Evolutionary conservation across 331 rosid species (phyloP), one percentile per base, ranked within the genome.

Genomic region (Malus hybrid): DNA sequence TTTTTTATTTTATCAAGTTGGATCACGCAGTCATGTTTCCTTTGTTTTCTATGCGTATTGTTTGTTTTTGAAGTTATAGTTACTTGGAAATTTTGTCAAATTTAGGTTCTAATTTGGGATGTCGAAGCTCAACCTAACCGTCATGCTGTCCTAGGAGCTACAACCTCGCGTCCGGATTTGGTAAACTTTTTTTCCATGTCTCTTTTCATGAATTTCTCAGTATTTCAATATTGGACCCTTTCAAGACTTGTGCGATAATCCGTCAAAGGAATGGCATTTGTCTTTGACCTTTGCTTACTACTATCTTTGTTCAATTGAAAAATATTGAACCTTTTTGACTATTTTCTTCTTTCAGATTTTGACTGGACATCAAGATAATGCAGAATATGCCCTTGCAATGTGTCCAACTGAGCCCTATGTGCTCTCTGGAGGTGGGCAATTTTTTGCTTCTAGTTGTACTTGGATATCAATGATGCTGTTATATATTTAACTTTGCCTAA

Each of bases 341-440:
- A 62, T 60, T 50, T 33, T 74, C 79, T 56, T 79, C 66, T 56
- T 82, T 82, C 88, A 95, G 99, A 82, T 92, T 77, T 81, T 92
- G 81, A 95, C 99, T 57, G 99, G 99, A 75, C 99, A 95, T 83
- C 91, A 92, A 84, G 99, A 95, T 64, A 95, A 95, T 95, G 99
- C 99, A 22, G 99, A 95, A 82, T 95, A 89, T 79, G 99, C 99
- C 66, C 99, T 95, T 83, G 97, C 99, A 61, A 92, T 95, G 99
- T 95, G 99, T 87, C 99, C 96, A 63, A 95, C 97, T 66, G 97
- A 95, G 74, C 99, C 99, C 52, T 95, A 86, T 76, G 99, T 95
- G 57, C 93, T 95, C 50, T 95, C 99, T 33, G 99, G 97, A 92
- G 99, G 99, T 95, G 60, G 69, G 72, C 30, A 9, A 10, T 20